phyloP scores from a whole-genome alignment of 2,329 filamentous ascomycete species.

The Volutella citrinella region DNA sequence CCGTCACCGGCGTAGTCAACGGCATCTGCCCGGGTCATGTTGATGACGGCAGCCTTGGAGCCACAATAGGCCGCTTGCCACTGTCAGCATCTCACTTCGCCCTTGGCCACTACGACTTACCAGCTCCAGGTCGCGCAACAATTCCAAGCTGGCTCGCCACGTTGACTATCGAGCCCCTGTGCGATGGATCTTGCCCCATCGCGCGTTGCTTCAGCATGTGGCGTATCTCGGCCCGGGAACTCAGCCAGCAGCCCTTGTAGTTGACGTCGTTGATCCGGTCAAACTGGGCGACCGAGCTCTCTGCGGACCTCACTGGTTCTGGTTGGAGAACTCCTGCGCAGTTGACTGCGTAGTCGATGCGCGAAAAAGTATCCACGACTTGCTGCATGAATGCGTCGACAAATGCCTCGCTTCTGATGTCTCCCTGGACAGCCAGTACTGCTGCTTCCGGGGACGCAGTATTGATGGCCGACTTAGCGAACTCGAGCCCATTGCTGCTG shows the following conservation, averaged over 20 bases:
- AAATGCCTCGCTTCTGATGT: slow-evolving; percentile 46
- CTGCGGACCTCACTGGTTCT: slow-evolving; percentile 38
- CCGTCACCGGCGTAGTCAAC: slow-evolving; percentile 50
- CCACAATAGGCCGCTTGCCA: slow-evolving; percentile 54
- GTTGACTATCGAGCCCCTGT: slow-evolving; percentile 49
- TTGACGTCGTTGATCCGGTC: slow-evolving; percentile 54
- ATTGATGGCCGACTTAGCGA: slow-evolving; percentile 32
- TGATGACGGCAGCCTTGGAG: slow-evolving; percentile 57
- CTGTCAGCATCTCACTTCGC: no score
- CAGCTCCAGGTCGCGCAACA: slow-evolving; percentile 42
- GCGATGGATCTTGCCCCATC: slow-evolving; percentile 35
- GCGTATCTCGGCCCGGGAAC: slow-evolving; percentile 39
- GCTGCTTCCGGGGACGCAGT: slow-evolving; percentile 30
- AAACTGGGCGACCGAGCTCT: slow-evolving; percentile 46
- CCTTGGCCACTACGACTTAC: slow-evolving; percentile 7
- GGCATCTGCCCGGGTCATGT: slow-evolving; percentile 54
- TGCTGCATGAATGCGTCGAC: slow-evolving; percentile 35
- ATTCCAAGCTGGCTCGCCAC: slow-evolving; percentile 51
- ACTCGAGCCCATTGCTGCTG: slow-evolving; percentile 36
- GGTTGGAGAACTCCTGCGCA: slow-evolving; percentile 52
- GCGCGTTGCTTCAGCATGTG: slow-evolving; percentile 46
- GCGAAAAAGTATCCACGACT: slow-evolving; percentile 33
- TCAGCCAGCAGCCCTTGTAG: slow-evolving; percentile 49
- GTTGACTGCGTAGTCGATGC: slow-evolving; percentile 55
- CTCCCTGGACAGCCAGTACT: slow-evolving; percentile 36